These are phyloP conservation scores for Bryoglossum gracile DNA, from an alignment of 495 filamentous ascomycete genomes.

Conservation along the genomic window DNA sequence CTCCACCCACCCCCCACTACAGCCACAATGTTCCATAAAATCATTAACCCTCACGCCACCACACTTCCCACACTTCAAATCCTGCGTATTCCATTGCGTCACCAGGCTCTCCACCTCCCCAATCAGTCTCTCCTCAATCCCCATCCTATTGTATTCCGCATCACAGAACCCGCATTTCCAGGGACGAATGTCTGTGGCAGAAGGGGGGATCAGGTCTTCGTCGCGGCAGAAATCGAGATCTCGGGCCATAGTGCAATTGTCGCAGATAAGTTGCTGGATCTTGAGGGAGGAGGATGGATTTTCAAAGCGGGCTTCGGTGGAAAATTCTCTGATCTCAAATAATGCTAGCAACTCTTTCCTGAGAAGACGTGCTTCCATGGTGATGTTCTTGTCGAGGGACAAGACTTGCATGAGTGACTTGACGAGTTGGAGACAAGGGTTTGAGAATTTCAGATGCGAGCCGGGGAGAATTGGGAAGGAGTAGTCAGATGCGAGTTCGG, in stretches of 20 bases:
- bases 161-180: conserved; percentile 80
- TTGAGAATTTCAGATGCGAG: conserved; percentile 55
- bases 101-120: conserved; percentile 65
- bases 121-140: conserved; percentile 78
- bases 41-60: conserved; percentile 68
- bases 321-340: conserved; percentile 93
- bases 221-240: conserved; percentile 96
- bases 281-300: conserved; percentile 75
- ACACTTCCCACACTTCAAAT: conserved; percentile 76
- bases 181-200: conserved; percentile 38
- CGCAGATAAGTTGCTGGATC: conserved; percentile 71
- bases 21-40: conserved; percentile 94
- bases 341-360: conserved; percentile 82
- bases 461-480: conserved; percentile 80
- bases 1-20: conserved; percentile 74
- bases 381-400: conserved; percentile 79
- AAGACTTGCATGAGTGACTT: conserved; percentile 88
- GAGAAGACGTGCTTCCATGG: conserved; percentile 75
- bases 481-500: conserved; percentile 81
- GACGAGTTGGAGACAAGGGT: conserved; percentile 82
- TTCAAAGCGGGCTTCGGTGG: conserved; percentile 72
- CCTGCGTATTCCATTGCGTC: conserved; percentile 80
- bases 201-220: conserved; percentile 59
- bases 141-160: conserved; percentile 64
- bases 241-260: conserved; percentile 76